Evolutionary conservation across 1,284 basidiomycete species (phyloP).

Genomic region (Microbotryum violaceum): DNA sequence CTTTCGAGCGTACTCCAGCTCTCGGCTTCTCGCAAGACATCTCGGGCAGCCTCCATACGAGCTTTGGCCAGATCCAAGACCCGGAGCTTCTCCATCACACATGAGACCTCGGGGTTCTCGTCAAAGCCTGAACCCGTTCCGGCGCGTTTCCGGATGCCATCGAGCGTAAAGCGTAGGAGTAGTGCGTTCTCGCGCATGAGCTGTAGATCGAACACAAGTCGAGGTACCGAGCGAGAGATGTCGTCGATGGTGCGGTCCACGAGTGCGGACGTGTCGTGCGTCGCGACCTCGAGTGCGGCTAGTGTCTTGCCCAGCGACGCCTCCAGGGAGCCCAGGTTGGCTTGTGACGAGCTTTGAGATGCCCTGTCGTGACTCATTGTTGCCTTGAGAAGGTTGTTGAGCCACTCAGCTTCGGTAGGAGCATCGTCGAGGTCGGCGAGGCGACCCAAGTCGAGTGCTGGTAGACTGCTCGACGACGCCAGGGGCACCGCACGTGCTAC

Average conservation of each 20-base stretch:
- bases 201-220: constrained; percentile 84
- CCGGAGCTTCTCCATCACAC: constrained; percentile 60
- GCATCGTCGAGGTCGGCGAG: constrained; percentile 3
- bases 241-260: constrained; percentile 83
- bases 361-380: background rate
- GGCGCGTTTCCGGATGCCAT: constrained; percentile 34
- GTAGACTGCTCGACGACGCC: background rate
- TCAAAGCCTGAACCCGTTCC: constrained; percentile 36
- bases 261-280: constrained; percentile 72
- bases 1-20: constrained; percentile 88
- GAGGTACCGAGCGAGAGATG: constrained; percentile 75
- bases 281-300: constrained; percentile 66
- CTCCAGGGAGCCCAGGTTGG: constrained; percentile 58
- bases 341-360: background rate
- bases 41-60: constrained; percentile 75
- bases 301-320: constrained; percentile 63
- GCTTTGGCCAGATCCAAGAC: constrained; percentile 72
- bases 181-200: constrained; percentile 86
- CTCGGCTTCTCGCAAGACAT: constrained; percentile 81
- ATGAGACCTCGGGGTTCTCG: constrained; percentile 45
- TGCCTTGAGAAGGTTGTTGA: constrained; percentile 21
- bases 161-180: constrained; percentile 52
- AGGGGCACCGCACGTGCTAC: too few species aligned
- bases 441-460: background rate
- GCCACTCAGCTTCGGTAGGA: constrained; percentile 25